Evolutionary conservation across 495 filamentous ascomycete genomes (phyloP), one percentile per base, ranked within the genome.

Genomic region (Penicillium diatomitis): DNA sequence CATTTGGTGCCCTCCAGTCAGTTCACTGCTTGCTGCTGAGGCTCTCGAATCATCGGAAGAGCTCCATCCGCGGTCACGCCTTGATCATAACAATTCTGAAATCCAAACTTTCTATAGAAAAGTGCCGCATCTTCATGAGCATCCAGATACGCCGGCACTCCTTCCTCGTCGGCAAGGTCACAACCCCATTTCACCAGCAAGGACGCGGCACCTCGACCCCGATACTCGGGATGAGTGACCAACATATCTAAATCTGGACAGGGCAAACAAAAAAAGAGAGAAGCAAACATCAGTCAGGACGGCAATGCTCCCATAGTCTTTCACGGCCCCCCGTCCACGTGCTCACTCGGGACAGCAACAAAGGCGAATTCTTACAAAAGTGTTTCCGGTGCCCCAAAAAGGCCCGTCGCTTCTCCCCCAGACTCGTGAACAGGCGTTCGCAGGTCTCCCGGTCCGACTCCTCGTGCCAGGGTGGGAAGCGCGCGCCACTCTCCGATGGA

Each of bases 141-240:
- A 52, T 69, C 61, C 9, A 68, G 44, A 45, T 68, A 69, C 6
- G 56, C 56, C n/a, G 53, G 44, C 4, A 60, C 53, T 1, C 62
- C 60, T 36, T 66, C 53, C 35, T 56, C 32, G 49, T 73, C 70
- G 1, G 73, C 71, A 32, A 62, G 49, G n/a, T 68, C 57, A 39
- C 74, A 70, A 4, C 76, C 77, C 76, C 77, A 82, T 11, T 59
- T 36, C 2, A 77, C 60, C 2, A 81, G 67, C 54, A 72, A 64
- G 1, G 63, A 61, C 4, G 72, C 77, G 2, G 77, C 77, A 3
- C 78, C 77, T 29, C 66, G 58, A 6, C 68, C 50, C 44, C 70
- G 68, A 43, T 72, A 73, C 30, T 70, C 64, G 2, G 74, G 76
- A 40, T 75, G 69, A 12, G 72, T 74, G 4, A 68, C 63, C 10